A percentile compares a stretch with the other conserved stretches of the same genome.
These are phyloP conservation scores for Fagopyrum tataricum DNA, from an alignment of 148 eudicot genomes.

Conservation along the genomic window DNA sequence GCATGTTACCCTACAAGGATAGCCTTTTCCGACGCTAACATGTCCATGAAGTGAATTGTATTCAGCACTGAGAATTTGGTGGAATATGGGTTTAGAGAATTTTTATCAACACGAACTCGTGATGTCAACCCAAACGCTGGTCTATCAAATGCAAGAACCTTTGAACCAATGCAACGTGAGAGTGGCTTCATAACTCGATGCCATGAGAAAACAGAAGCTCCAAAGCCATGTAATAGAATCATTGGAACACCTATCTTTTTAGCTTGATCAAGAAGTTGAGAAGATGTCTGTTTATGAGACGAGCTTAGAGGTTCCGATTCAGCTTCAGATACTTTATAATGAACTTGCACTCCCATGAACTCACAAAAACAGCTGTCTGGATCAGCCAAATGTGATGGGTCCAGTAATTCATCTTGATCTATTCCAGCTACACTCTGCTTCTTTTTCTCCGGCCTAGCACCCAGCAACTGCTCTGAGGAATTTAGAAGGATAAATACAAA, in stretches of 20 bases:
- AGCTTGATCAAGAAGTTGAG: conserved; percentile 20
- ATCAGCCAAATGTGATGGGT: conserved; percentile 71
- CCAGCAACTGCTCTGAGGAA: conserved; percentile 40
- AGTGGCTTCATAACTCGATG: conserved; percentile 71
- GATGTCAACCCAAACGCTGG: conserved; percentile 96
- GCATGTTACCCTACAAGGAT: conserved; percentile 71
- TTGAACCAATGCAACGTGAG: conserved; percentile 44
- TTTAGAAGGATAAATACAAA: conserved; percentile 2
- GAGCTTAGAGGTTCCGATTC: conserved; percentile 25
- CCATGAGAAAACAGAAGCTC: conserved; percentile 92
- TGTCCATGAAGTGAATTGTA: conserved; percentile 64
- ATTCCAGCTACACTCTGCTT: conserved; percentile 62
- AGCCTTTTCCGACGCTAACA: conserved; percentile 61
- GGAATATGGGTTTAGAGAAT: conserved; percentile 76
- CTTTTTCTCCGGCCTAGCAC: conserved; percentile 35
- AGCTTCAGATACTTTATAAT: conserved; percentile 65
- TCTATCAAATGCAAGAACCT: conserved; percentile 90
- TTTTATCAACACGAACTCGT: conserved; percentile 40
- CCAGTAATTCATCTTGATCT: conserved; percentile 75
- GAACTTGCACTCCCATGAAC: conserved; percentile 76
- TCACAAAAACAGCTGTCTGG: conserved; percentile 80
- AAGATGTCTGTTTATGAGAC: conserved; percentile 13
- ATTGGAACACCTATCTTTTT: conserved; percentile 42
- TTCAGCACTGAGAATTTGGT: conserved; percentile 74
- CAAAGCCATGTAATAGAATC: conserved; percentile 87